Conservation (phyloP, 2,329 filamentous ascomycete genomes). For the Coccinonectria pachysandricola region DNA sequence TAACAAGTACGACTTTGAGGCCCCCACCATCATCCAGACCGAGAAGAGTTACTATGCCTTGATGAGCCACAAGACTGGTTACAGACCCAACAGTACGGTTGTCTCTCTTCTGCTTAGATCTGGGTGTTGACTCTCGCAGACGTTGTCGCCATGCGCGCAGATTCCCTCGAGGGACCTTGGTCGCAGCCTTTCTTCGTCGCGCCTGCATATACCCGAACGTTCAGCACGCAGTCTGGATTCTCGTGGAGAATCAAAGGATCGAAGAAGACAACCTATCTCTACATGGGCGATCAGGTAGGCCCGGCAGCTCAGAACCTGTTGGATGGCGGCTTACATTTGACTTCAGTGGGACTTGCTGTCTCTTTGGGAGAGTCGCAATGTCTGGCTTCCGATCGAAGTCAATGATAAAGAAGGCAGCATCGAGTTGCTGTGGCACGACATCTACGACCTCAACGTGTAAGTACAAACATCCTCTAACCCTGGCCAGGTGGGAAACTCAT, state of each 20-base stretch:
- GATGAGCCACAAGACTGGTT: conserved; percentile 55
- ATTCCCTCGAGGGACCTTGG: conserved; percentile 38
- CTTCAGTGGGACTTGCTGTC: conserved; percentile 37
- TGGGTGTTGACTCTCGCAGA: conserved; percentile 15
- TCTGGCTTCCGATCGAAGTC: conserved; percentile 44
- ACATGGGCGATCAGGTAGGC: conserved; percentile 32
- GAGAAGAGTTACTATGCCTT: conserved; percentile 49
- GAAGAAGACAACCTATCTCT: conserved; percentile 39
- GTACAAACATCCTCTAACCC: conserved; percentile 6
- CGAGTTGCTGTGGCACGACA: conserved; percentile 39
- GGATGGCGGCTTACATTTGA: neutral
- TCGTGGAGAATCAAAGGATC: conserved; percentile 33
- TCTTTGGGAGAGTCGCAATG: conserved; percentile 44
- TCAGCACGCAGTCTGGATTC: conserved; percentile 41
- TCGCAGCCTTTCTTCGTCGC: conserved; percentile 41
- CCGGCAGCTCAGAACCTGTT: fast-evolving
- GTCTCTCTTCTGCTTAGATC: fast-evolving
- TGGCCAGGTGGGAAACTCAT: neutral
- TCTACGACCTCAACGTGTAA: conserved; percentile 42
- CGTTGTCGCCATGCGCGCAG: conserved; percentile 44
- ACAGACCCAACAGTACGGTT: conserved; percentile 42
- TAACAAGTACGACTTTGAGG: conserved; percentile 50
- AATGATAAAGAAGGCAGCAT: conserved; percentile 38
- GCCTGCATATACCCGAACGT: conserved; percentile 38
- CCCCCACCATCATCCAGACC: conserved; percentile 49